Evolutionary conservation across 768 basidiomycete genomes (phyloP).

Genomic region (Tubosaeta brunneosetosa): DNA sequence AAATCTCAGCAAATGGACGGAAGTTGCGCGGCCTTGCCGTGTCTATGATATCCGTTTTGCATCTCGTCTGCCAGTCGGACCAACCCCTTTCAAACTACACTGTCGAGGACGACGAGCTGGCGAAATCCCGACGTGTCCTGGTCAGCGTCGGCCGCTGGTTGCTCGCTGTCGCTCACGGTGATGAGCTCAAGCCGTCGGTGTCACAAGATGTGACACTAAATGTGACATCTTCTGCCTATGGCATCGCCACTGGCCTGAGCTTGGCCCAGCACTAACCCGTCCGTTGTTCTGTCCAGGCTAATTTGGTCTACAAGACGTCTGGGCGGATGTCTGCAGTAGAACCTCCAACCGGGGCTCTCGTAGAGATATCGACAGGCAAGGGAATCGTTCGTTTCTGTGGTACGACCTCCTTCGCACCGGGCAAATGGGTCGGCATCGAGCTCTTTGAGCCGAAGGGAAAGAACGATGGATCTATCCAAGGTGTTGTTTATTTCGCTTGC

Average conservation of each 20-base stretch:
- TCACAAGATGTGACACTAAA: slow-evolving; percentile 6
- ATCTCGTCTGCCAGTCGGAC: slow-evolving; percentile 6
- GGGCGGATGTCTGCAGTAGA: slow-evolving; percentile 36
- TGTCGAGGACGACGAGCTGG: slow-evolving; percentile 1
- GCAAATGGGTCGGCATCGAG: slow-evolving; percentile 95
- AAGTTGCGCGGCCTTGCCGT: slow-evolving; percentile 15
- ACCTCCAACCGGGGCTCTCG: slow-evolving; percentile 64
- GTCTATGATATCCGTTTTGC: slow-evolving; percentile 29
- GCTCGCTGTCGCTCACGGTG: slow-evolving; percentile 9
- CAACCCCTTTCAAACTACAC: not conserved
- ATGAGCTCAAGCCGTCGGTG: slow-evolving; percentile 8
- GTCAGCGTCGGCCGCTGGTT: not conserved
- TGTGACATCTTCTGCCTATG: not conserved
- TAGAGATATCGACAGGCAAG: slow-evolving; percentile 73
- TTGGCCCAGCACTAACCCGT: not conserved
- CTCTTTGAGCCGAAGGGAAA: slow-evolving; percentile 81
- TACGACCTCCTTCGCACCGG: slow-evolving; percentile 73
- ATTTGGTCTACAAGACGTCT: not conserved
- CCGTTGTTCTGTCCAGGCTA: not conserved
- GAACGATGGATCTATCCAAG: slow-evolving; percentile 90
- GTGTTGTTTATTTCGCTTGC: slow-evolving; percentile 78
- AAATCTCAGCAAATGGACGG: not conserved
- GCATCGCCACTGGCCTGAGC: slow-evolving; percentile 15
- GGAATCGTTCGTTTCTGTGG: slow-evolving; percentile 88
- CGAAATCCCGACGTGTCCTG: not conserved